These are phyloP conservation scores for Xylariaceae sp. DNA, from an alignment of 2,329 filamentous ascomycete species.

Conservation along the genomic window DNA sequence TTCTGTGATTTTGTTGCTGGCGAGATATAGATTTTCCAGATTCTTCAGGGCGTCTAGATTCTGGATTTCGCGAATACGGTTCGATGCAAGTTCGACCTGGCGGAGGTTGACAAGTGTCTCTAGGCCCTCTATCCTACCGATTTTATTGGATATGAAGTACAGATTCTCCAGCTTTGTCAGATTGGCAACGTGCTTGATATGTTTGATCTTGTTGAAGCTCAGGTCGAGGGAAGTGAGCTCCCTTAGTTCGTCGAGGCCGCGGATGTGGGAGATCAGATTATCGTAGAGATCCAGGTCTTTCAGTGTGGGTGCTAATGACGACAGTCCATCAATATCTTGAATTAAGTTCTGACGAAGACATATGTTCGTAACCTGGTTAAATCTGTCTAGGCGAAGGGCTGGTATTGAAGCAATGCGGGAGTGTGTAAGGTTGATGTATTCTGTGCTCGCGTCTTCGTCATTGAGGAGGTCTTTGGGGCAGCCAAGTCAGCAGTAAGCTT, in stretches of 20 bases:
- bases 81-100: conserved; percentile 87
- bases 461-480: conserved; percentile 52
- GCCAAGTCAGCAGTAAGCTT: conserved; percentile 2
- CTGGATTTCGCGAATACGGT: conserved; percentile 83
- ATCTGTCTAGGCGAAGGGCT: conserved; percentile 76
- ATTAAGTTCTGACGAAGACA: conserved; percentile 94
- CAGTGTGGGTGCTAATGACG: conserved; percentile 60
- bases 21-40: conserved; percentile 88
- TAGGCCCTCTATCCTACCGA: conserved; percentile 79
- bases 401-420: conserved; percentile 75
- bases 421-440: conserved; percentile 90
- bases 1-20: conserved; percentile 92
- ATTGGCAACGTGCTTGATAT: conserved; percentile 84
- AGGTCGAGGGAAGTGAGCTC: conserved; percentile 79
- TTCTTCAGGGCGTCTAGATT: conserved; percentile 74
- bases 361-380: conserved; percentile 69
- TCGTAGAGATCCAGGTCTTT: conserved; percentile 93
- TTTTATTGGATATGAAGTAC: conserved; percentile 94
- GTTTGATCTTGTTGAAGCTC: conserved; percentile 99
- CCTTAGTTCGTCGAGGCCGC: conserved; percentile 72
- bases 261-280: conserved; percentile 85
- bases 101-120: conserved; percentile 69
- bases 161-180: conserved; percentile 75
- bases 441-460: conserved; percentile 54
- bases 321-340: conserved; percentile 71